phyloP scores from a whole-genome alignment of 2,329 filamentous ascomycete genomes.

The Aspergillus candidus region DNA sequence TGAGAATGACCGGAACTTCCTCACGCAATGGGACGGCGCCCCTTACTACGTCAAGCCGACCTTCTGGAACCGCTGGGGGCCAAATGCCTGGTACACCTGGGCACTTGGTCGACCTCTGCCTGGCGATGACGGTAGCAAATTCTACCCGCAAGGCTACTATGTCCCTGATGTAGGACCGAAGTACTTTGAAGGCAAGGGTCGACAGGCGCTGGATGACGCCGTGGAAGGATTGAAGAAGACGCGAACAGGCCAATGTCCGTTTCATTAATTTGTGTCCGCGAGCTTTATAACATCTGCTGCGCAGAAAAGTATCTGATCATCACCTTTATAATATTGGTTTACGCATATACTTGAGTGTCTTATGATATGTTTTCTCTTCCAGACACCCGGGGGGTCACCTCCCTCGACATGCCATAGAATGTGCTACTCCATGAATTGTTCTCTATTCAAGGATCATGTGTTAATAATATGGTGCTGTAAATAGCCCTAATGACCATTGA shows the following conservation, averaged over 20 bases:
- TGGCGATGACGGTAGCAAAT: slow-evolving; percentile 43
- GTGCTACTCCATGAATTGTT: no score
- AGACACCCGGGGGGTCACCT: no score
- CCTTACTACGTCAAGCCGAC: slow-evolving; percentile 61
- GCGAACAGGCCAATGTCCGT: slow-evolving; percentile 46
- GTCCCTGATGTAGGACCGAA: slow-evolving; percentile 57
- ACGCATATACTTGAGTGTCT: no score
- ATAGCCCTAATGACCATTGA: no score
- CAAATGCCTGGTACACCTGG: slow-evolving; percentile 46
- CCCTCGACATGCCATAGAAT: no score
- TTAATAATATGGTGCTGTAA: no score
- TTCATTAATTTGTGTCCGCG: slow-evolving; percentile 19
- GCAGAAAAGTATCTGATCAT: no score
- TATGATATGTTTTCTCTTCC: no score
- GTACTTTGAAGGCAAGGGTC: slow-evolving; percentile 48
- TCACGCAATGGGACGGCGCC: slow-evolving; percentile 51
- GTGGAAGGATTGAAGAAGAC: slow-evolving; percentile 42
- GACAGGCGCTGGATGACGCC: slow-evolving; percentile 19
- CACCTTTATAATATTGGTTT: no score
- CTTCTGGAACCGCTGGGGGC: slow-evolving; percentile 58
- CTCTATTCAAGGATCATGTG: no score
- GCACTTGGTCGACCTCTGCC: slow-evolving; percentile 43
- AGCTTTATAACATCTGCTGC: no score
- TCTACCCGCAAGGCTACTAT: slow-evolving; percentile 44
- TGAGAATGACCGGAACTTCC: slow-evolving; percentile 48